Base-by-base conservation (phyloP, 805 yeast genomes). In the Deakozyma indianensis region DNA sequence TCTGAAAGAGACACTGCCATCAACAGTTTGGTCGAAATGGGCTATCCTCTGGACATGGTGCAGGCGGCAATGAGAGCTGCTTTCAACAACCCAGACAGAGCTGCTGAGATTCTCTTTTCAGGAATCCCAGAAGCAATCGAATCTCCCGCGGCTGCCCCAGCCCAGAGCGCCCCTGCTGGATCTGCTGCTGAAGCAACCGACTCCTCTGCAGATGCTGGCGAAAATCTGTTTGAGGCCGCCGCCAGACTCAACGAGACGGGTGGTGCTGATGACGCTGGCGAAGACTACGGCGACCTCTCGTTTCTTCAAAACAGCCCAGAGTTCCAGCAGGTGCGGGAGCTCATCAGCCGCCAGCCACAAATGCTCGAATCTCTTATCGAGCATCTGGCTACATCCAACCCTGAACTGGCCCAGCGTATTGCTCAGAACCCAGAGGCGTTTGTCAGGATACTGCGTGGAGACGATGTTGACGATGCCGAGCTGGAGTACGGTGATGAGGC, bases 31-130 rank as follows among this genome's bases (percentile, higher is more conserved):
- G 75, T 87, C 78, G 96, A 85, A 53, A 87, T 92, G 96, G 98
- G 98, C 5, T 92, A 87, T 59, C 85, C 82, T 44, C 78, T 94
- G 55, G 73, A 77, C 16, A 84, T 85, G 59, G 96, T 86, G 22
- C 94, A 85, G 64, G 75, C 78, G 41, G 98, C 98, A 0, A 68
- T 92, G 60, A 78, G 94, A 55, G 95, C 95, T 15, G 97, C 98
- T 1, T 92, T 78, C 68, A 90, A 90, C 66, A 88, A 92, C 64
- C 97, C 98, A 20, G 97, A 90, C 61, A 78, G 98, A 56, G 98
- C 98, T 0, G 97, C 92, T 14, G 98, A 92, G 61, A 88, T 90
- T 61, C 70, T 92, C 43, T 68, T 92, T 52, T 85, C 88, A 42
- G 97, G 96, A 2, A 75, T 90, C 41, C 95, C 96, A 21, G 90